Evolutionary conservation across 148 eudicot species (phyloP).

Genomic region (Cornus suecica): DNA sequence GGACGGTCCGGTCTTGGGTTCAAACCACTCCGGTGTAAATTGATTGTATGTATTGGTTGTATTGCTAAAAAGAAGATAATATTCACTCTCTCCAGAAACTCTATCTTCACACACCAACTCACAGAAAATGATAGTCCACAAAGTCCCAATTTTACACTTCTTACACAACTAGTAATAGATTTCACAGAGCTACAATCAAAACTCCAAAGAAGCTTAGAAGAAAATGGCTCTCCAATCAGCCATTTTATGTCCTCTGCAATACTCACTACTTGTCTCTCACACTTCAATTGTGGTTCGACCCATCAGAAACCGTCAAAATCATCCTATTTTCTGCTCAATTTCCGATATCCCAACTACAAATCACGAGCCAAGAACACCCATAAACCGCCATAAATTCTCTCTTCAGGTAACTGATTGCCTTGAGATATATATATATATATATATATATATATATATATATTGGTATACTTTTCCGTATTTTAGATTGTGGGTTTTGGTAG

Average conservation of each 20-base stretch:
- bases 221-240: slow-evolving; percentile 12
- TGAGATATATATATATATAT: too few relatives aligned
- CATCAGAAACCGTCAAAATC: slow-evolving; percentile 10
- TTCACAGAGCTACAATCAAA: background rate
- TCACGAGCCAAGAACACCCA: slow-evolving; percentile 12
- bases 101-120: background rate
- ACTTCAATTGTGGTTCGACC: slow-evolving; percentile 7
- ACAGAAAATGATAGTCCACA: background rate
- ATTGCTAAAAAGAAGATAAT: background rate
- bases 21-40: background rate
- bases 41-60: too few relatives aligned
- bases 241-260: slow-evolving; percentile 20
- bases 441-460: too few relatives aligned
- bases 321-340: slow-evolving; percentile 18
- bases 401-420: slow-evolving; percentile 24
- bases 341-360: slow-evolving; percentile 10
- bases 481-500: background rate
- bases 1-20: background rate
- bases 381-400: slow-evolving; percentile 18
- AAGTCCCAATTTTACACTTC: background rate
- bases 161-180: background rate
- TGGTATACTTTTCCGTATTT: too few relatives aligned
- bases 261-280: slow-evolving; percentile 12
- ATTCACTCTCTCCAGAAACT: background rate
- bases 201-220: background rate